A percentile compares a stretch with the other conserved stretches of the same genome.
Conservation (phyloP, 495 filamentous ascomycete genomes). For the Xylaria grammica region DNA sequence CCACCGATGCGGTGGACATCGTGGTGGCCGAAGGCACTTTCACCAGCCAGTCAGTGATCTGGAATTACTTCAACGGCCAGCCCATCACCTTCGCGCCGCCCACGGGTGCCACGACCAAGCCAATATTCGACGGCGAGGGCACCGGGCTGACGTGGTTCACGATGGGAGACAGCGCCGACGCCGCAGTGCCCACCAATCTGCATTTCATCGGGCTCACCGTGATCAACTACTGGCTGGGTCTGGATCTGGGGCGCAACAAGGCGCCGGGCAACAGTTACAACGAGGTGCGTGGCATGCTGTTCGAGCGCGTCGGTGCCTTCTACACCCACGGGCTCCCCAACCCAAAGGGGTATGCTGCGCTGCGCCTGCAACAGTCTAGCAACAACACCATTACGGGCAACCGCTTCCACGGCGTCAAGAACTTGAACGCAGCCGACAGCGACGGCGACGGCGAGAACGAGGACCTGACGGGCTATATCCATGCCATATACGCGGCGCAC, state of each 20-base stretch:
- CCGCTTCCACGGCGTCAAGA: slow-evolving; percentile 22
- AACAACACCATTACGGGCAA: slow-evolving; percentile 16
- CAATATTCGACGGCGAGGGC: slow-evolving; percentile 13
- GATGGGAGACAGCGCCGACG: slow-evolving; percentile 8
- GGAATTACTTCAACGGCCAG: slow-evolving; percentile 22
- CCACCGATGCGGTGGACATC: slow-evolving; percentile 8
- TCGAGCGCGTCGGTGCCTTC: slow-evolving; percentile 18
- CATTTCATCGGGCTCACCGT: slow-evolving; percentile 16
- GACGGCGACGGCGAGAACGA: background rate
- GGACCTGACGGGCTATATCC: slow-evolving; percentile 15
- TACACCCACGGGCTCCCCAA: slow-evolving; percentile 10
- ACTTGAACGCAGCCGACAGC: slow-evolving; percentile 10
- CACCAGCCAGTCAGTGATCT: slow-evolving; percentile 4
- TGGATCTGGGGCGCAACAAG: slow-evolving; percentile 18
- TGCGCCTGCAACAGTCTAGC: slow-evolving; percentile 14
- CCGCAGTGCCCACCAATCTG: background rate
- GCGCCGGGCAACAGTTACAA: slow-evolving; percentile 15
- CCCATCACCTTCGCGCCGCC: slow-evolving; percentile 21
- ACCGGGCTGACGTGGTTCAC: slow-evolving; percentile 18
- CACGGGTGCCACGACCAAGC: slow-evolving; percentile 2
- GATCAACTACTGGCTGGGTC: slow-evolving; percentile 20
- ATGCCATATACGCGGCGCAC: slow-evolving; percentile 19
- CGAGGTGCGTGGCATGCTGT: slow-evolving; percentile 16
- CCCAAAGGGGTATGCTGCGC: slow-evolving; percentile 12
- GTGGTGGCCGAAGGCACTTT: slow-evolving; percentile 14